A percentile compares a stretch with the other conserved stretches of the same genome.
phyloP scores from a whole-genome alignment of 768 basidiomycete genomes.

The Antrodiella citrinella region DNA sequence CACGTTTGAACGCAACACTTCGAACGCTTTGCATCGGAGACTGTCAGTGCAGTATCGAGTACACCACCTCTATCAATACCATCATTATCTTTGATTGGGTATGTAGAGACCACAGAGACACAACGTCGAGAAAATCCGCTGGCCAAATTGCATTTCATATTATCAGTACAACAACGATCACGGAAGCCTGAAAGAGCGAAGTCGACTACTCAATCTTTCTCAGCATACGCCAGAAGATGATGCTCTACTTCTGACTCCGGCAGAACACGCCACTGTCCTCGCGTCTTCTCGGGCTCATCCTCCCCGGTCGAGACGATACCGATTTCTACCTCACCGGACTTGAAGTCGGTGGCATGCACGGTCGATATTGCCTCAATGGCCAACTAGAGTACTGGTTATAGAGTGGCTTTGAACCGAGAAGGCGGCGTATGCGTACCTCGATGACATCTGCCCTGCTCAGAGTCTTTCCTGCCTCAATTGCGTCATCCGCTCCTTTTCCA shows the following conservation, averaged over 20 bases:
- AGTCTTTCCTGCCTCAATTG: slow-evolving; percentile 64
- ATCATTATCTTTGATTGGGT: too few relatives aligned
- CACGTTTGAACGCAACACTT: too few relatives aligned
- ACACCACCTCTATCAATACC: too few relatives aligned
- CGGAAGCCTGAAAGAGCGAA: not conserved
- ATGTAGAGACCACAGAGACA: too few relatives aligned
- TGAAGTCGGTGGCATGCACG: slow-evolving; percentile 94
- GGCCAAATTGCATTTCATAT: not conserved
- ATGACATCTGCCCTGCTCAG: slow-evolving; percentile 76
- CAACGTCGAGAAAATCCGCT: not conserved
- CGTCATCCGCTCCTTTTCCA: slow-evolving; percentile 72
- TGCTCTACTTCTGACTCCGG: slow-evolving; percentile 68
- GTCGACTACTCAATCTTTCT: slow-evolving; percentile 54
- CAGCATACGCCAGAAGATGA: slow-evolving; percentile 78
- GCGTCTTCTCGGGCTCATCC: slow-evolving; percentile 64
- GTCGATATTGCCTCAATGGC: slow-evolving; percentile 93
- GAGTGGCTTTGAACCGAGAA: not conserved
- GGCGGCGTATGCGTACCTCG: slow-evolving; percentile 50
- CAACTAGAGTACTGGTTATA: slow-evolving; percentile 42
- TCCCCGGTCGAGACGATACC: slow-evolving; percentile 77
- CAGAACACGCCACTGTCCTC: slow-evolving; percentile 77
- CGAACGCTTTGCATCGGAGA: too few relatives aligned
- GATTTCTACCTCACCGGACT: slow-evolving; percentile 91
- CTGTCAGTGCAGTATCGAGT: too few relatives aligned
- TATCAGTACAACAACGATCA: not conserved